Evolutionary conservation across 177 flowering plant genomes (phyloP).

Genomic region (Vitis hybrid): DNA sequence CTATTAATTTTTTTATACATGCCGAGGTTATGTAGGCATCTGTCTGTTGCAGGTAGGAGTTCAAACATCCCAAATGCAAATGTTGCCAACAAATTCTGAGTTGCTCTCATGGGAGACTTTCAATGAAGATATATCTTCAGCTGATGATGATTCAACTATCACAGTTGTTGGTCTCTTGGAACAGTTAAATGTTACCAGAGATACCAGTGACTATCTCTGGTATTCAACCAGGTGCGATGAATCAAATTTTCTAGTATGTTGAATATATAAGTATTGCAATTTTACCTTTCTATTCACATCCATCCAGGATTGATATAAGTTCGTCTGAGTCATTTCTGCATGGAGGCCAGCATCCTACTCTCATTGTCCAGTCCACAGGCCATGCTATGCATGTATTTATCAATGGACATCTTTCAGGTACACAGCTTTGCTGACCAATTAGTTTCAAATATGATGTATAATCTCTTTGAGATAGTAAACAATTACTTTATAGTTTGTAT

Average conservation of each 20-base stretch:
- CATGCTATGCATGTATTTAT: conserved; percentile 42
- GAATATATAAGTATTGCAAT: background rate
- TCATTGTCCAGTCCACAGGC: conserved; percentile 33
- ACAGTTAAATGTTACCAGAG: conserved; percentile 56
- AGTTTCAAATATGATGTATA: background rate
- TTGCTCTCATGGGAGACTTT: conserved; percentile 40
- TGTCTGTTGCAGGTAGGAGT: conserved; percentile 38
- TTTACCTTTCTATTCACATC: background rate
- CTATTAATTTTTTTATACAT: background rate
- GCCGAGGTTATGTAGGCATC: background rate
- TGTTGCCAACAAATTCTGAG: conserved; percentile 28
- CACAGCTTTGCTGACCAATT: background rate
- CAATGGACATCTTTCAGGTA: conserved; percentile 41
- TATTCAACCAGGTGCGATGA: conserved; percentile 45
- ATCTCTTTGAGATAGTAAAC: background rate
- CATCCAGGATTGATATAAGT: conserved; percentile 23
- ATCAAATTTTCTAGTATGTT: too few relatives aligned
- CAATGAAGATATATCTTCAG: conserved; percentile 38
- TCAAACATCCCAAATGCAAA: conserved; percentile 32
- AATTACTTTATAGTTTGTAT: background rate
- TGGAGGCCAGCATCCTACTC: conserved; percentile 21
- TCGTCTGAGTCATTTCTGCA: conserved; percentile 29
- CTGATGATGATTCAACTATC: conserved; percentile 26
- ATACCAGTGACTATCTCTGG: conserved; percentile 60
- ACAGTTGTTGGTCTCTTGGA: conserved; percentile 45